Percentiles rank a stretch among this genome's conserved stretches.
Evolutionary conservation across 768 basidiomycete species (phyloP).

Genomic region (Termitomyces sp.): DNA sequence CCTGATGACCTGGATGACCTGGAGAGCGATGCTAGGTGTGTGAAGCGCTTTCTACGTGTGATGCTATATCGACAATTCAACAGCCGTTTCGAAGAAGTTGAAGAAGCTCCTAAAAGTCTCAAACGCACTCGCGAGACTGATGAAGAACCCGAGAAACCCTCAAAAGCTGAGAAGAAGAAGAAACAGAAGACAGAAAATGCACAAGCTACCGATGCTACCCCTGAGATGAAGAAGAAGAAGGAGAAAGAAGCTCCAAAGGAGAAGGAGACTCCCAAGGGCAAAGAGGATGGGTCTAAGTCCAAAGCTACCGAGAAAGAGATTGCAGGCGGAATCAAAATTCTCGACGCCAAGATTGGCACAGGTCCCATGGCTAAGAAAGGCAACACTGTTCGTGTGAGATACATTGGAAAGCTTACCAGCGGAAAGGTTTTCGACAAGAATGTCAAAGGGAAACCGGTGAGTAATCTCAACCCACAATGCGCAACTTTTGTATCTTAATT

Average conservation of each 20-base stretch:
- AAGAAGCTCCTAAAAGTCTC: slow-evolving; percentile 38
- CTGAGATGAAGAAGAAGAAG: slow-evolving; percentile 25
- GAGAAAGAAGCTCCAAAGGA: slow-evolving; percentile 27
- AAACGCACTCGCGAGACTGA: slow-evolving; percentile 77
- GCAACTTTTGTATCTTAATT: not conserved
- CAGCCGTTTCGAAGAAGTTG: slow-evolving; percentile 78
- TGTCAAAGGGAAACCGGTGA: slow-evolving; percentile 80
- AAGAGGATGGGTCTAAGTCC: slow-evolving; percentile 18
- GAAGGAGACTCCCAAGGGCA: slow-evolving; percentile 27
- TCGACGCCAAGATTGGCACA: slow-evolving; percentile 74
- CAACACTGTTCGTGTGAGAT: slow-evolving; percentile 79
- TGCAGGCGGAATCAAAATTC: slow-evolving; percentile 69
- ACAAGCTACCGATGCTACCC: slow-evolving; percentile 33
- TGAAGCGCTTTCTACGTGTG: not conserved
- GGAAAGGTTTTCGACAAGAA: slow-evolving; percentile 81
- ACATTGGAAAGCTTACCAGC: slow-evolving; percentile 84
- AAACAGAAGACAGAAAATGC: slow-evolving; percentile 66
- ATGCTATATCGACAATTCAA: not conserved
- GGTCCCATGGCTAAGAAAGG: slow-evolving; percentile 90
- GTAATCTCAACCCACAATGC: slow-evolving; percentile 20
- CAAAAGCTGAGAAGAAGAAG: slow-evolving; percentile 69
- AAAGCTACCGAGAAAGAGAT: slow-evolving; percentile 42
- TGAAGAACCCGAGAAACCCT: slow-evolving; percentile 33
- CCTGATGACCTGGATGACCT: slow-evolving; percentile 59
- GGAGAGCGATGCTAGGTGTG: slow-evolving; percentile 53